Conservation (phyloP, 2,329 filamentous ascomycete genomes). For the Aspergillus texensis region DNA sequence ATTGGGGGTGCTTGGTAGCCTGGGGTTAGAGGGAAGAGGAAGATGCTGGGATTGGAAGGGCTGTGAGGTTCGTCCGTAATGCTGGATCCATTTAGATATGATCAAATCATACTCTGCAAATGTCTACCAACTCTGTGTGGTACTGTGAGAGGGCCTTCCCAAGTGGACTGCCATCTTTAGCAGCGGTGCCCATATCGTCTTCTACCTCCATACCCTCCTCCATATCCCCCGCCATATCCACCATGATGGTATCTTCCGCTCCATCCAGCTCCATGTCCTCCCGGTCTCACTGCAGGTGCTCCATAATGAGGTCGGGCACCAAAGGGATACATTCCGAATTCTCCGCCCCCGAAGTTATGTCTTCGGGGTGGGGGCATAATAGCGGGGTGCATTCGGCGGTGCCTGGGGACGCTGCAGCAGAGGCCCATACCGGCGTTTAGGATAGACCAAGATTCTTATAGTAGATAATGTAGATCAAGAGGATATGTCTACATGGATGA, state of each 20-base stretch:
- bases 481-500: too few species aligned
- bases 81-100: background rate
- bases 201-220: background rate
- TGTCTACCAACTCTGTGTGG: background rate
- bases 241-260: background rate
- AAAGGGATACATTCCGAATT: too few species aligned
- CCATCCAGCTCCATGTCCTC: background rate
- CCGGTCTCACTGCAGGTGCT: background rate
- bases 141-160: too few species aligned
- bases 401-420: background rate
- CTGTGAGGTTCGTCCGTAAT: conserved; percentile 46
- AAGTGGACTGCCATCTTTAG: background rate
- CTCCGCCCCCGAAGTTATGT: background rate
- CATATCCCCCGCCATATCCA: too few species aligned
- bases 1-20: conserved; percentile 58
- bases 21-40: conserved; percentile 57
- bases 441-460: background rate
- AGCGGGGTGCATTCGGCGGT: background rate
- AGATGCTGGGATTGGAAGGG: conserved; percentile 72
- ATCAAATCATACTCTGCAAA: background rate
- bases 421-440: background rate
- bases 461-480: background rate
- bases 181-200: background rate
- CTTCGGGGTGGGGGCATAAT: background rate
- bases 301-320: background rate